These are phyloP conservation scores for Aspergillus sparsus DNA, from an alignment of 495 filamentous ascomycete genomes.

Conservation along the genomic window DNA sequence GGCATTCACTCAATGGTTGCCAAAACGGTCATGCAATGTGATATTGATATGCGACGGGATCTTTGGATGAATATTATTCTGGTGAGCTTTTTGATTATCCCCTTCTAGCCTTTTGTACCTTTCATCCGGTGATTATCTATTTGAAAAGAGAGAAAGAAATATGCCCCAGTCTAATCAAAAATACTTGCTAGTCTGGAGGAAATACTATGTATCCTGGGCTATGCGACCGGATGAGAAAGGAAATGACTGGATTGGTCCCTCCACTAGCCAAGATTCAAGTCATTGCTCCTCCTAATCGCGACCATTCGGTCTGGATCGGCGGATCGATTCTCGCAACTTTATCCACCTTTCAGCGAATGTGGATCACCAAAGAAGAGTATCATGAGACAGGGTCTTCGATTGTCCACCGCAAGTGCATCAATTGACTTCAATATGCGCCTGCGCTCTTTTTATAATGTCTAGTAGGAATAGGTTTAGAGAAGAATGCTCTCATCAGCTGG, in stretches of 20 bases:
- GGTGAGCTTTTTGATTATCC: conserved; percentile 57
- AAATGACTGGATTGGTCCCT: conserved; percentile 97
- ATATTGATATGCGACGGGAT: conserved; percentile 98
- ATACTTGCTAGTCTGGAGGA: conserved; percentile 73
- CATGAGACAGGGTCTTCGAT: conserved; percentile 99
- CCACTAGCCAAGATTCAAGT: conserved; percentile 86
- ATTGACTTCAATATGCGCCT: conserved; percentile 29
- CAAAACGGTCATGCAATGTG: conserved; percentile 99
- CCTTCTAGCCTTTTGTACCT: too few relatives aligned
- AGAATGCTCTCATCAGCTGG: too few relatives aligned
- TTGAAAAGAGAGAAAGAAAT: too few relatives aligned
- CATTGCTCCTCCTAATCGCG: conserved; percentile 72
- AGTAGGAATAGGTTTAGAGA: too few relatives aligned
- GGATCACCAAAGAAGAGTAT: conserved; percentile 99
- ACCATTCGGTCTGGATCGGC: conserved; percentile 98
- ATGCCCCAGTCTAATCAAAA: too few relatives aligned
- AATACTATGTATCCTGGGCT: conserved; percentile 99
- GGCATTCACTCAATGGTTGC: conserved; percentile 99
- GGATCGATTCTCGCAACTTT: conserved; percentile 98
- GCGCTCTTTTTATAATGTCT: neutral
- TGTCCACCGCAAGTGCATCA: conserved; percentile 99
- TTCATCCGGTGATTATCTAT: too few relatives aligned
- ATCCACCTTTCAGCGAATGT: conserved; percentile 99
- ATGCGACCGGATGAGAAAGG: conserved; percentile 99
- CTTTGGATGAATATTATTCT: conserved; percentile 99